A percentile compares a stretch with the other conserved stretches of the same genome.
These are phyloP conservation scores for Endogone sp. DNA, from an alignment of 192 early-diverging fungal species.

Conservation along the genomic window DNA sequence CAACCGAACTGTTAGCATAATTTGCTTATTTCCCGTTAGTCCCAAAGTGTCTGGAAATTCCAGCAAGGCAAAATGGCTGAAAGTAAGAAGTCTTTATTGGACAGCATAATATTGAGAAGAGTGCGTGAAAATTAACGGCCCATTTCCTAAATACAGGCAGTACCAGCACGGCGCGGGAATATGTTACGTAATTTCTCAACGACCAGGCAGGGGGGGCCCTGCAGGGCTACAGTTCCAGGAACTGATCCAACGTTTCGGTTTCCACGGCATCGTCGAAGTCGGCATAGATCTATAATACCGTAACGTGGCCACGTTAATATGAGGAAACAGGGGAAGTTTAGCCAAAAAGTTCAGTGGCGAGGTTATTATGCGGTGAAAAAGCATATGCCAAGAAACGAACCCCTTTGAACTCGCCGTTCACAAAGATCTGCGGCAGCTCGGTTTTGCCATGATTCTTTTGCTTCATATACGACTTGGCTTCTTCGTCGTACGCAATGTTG, in stretches of 20 bases:
- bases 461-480: constrained; percentile 44
- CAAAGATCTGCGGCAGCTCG: constrained; percentile 40
- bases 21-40: too few species aligned
- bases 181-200: background rate
- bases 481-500: constrained; percentile 43
- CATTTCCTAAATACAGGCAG: too few species aligned
- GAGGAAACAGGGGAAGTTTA: too few species aligned
- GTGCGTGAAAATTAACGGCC: too few species aligned
- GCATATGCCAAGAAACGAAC: constrained; percentile 4
- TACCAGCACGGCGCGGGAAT: background rate
- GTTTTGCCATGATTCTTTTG: constrained; percentile 42
- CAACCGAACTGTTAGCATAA: too few species aligned
- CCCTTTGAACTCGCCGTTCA: constrained; percentile 44
- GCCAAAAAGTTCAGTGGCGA: background rate
- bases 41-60: too few species aligned
- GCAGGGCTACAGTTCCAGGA: background rate
- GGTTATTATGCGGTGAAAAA: background rate
- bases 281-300: background rate
- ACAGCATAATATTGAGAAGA: too few species aligned
- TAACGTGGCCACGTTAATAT: too few species aligned
- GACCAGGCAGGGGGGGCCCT: background rate
- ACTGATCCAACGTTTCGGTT: background rate
- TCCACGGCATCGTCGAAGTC: background rate
- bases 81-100: too few species aligned
- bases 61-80: too few species aligned